A percentile compares a stretch with the other conserved stretches of the same genome.
Conservation (phyloP, 2,329 filamentous ascomycete species). For the Iodosphaeria phyllophila region DNA sequence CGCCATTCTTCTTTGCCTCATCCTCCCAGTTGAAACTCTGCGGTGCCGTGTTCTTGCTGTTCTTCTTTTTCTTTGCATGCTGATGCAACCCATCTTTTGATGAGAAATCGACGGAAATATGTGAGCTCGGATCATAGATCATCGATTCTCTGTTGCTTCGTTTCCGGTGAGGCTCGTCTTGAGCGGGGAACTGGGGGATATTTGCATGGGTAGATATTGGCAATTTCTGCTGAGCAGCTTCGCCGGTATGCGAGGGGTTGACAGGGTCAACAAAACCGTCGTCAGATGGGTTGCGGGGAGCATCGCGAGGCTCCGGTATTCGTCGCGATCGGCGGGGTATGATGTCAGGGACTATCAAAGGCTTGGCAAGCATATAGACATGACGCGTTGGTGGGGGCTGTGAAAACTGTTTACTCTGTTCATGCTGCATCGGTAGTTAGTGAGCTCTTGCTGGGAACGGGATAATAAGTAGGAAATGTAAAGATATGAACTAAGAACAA, state of each 20-base stretch:
- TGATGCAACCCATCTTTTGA: conserved; percentile 34
- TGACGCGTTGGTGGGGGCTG: conserved; percentile 3
- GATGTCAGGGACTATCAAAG: conserved; percentile 12
- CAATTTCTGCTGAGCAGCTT: conserved; percentile 11
- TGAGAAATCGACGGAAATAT: conserved; percentile 35
- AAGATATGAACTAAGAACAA: no score
- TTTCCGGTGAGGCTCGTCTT: conserved; percentile 8
- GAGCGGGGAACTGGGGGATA: conserved; percentile 9
- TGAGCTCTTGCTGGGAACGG: neutral
- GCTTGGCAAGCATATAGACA: conserved; percentile 5
- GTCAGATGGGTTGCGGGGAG: conserved; percentile 5
- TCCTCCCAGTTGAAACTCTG: conserved; percentile 5
- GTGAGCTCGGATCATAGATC: conserved; percentile 25
- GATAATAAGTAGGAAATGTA: no score
- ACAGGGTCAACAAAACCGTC: conserved; percentile 6
- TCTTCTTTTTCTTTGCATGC: conserved; percentile 30
- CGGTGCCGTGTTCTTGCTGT: conserved; percentile 2
- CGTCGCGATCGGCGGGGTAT: conserved; percentile 18
- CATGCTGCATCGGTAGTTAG: neutral
- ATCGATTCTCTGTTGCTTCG: conserved; percentile 14
- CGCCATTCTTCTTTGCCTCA: conserved; percentile 17
- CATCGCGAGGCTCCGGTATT: conserved; percentile 5
- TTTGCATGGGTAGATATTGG: conserved; percentile 9
- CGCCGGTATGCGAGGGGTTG: conserved; percentile 8
- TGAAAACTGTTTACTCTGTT: conserved; percentile 4